Conservation (phyloP, 208 protist species). For the Novymonas esmeraldas region DNA sequence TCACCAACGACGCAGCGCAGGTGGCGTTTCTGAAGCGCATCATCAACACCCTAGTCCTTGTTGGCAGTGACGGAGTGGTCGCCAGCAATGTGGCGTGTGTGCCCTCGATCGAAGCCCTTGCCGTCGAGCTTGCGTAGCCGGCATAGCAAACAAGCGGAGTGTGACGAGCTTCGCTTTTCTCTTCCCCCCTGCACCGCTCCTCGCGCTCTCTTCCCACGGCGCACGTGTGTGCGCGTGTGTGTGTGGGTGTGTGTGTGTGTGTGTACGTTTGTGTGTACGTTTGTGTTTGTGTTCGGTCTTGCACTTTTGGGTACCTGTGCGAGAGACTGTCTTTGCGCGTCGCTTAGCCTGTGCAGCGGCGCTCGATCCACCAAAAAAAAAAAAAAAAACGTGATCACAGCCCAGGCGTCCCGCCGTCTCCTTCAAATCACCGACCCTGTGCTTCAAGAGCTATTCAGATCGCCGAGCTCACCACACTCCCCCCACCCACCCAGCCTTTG, state of each 20-base stretch:
- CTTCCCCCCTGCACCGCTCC: background rate
- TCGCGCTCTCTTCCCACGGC: too few relatives aligned
- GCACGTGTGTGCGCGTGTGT: background rate
- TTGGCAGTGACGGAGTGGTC: slow-evolving; percentile 27
- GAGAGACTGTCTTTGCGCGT: too few relatives aligned
- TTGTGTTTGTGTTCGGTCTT: background rate
- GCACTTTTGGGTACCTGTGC: too few relatives aligned
- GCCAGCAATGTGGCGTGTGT: slow-evolving; percentile 47
- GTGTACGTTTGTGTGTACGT: background rate
- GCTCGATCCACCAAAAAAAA: too few relatives aligned
- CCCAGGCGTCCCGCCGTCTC: too few relatives aligned
- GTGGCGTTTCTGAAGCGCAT: slow-evolving; percentile 69
- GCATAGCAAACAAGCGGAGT: background rate
- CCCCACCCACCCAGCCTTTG: too few relatives aligned
- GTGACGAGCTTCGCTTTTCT: background rate
- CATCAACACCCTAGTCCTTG: slow-evolving; percentile 66
- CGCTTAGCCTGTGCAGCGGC: too few relatives aligned
- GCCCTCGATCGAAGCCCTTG: slow-evolving; percentile 23
- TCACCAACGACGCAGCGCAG: slow-evolving; percentile 57
- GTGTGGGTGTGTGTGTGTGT: slow-evolving; percentile 1
- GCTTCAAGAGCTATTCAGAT: too few relatives aligned
- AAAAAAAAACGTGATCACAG: too few relatives aligned
- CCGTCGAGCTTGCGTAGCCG: slow-evolving; percentile 13
- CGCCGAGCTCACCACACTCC: too few relatives aligned
- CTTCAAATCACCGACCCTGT: too few relatives aligned